Base-by-base conservation (phyloP, 179 eudicot genomes). In the Kewa caespitosa region DNA sequence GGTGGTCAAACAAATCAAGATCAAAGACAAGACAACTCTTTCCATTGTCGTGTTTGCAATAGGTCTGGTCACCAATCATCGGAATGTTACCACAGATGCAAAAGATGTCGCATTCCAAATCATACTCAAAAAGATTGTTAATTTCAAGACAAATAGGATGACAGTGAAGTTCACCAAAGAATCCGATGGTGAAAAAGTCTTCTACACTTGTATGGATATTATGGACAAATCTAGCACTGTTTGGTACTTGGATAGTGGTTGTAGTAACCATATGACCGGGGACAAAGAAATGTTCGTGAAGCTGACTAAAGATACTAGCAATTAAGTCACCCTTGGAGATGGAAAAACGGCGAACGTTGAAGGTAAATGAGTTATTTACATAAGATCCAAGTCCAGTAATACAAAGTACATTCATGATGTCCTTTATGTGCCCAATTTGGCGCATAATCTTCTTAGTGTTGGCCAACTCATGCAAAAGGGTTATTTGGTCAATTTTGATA, bases 21-120 rank as follows among this genome's bases (percentile, higher is more conserved):
- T n/a, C 75, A 57, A 38, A 59, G 54, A 31, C 17, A 52, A 20
- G 39, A 30, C 30, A 37, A 57, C 14, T 5, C 75, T 43, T n/a
- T n/a, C n/a, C 50, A 43, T 27, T 72, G 67, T 25, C 38, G 38
- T 38, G 39, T 72, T 37, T 72, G 67, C 55, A 33, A n/a, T 14
- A 72, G 59, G 75, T 20, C 67, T 38, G 37, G 23, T 25, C 52
- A 72, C 59, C 75, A 72, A 72, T 55, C 67, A 72, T 28, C 28
- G 8, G 52, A 59, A 14, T 72, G 75, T 13, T 72, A 72, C n/a
- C n/a, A n/a, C n/a, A n/a, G n/a, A n/a, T n/a, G n/a, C n/a, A n/a
- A n/a, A n/a, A n/a, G n/a, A n/a, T 38, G 67, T 59, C 54, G 54
- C 30, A 72, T 38, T 72, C 52, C 75, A 18, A 72, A 59, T 39